Evolutionary conservation across 495 filamentous ascomycete species (phyloP).

Genomic region (Tuber indicum): DNA sequence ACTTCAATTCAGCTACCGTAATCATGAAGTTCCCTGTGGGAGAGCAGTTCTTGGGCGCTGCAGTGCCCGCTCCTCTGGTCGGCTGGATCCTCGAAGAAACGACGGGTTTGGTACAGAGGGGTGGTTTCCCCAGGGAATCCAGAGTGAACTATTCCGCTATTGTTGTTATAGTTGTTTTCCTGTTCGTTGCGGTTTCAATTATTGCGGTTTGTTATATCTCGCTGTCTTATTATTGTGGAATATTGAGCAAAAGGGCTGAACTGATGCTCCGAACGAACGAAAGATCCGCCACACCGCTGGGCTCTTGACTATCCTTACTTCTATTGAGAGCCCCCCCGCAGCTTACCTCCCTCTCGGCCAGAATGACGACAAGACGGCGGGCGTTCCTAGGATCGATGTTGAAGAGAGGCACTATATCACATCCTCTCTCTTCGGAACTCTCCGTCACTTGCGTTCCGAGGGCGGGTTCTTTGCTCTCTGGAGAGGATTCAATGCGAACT

Average conservation of each 20-base stretch:
- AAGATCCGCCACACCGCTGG: constrained; percentile 55
- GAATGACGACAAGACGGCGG: constrained; percentile 36
- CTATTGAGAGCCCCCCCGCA: constrained; percentile 57
- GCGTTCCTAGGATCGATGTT: constrained; percentile 6
- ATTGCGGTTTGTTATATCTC: background rate
- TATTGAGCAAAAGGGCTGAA: background rate
- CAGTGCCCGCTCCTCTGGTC: background rate
- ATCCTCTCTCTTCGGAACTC: constrained; percentile 51
- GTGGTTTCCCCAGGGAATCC: background rate
- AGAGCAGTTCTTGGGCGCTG: background rate
- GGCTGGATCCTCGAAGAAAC: background rate
- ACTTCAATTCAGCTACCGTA: background rate
- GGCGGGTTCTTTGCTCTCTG: constrained; percentile 55
- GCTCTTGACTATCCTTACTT: constrained; percentile 56
- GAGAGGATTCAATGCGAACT: constrained; percentile 32
- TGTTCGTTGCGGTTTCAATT: background rate
- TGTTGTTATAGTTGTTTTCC: background rate
- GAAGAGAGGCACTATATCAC: constrained; percentile 53
- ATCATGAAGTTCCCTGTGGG: background rate
- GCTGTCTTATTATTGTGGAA: background rate
- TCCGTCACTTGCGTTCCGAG: constrained; percentile 53
- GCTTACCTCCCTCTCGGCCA: constrained; percentile 46
- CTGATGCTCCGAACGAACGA: background rate
- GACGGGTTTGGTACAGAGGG: background rate
- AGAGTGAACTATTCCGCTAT: background rate